These are phyloP conservation scores for Neoboletus subvelutipes DNA, from an alignment of 768 basidiomycete species.

Conservation along the genomic window DNA sequence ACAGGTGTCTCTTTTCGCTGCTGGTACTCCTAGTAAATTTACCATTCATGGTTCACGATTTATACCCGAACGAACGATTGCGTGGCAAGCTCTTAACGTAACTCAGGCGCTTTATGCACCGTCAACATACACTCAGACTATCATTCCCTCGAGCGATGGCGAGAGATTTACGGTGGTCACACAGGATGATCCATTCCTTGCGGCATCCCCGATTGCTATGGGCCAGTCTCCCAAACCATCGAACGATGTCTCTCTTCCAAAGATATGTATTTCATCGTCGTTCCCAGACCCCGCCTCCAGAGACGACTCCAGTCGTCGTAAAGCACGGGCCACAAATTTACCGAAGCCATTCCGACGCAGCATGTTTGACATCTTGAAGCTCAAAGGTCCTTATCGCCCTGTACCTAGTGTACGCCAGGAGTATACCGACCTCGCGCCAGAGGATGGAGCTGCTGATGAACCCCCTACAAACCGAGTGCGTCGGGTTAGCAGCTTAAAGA, in stretches of 20 bases:
- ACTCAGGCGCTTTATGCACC: slow-evolving; percentile 3
- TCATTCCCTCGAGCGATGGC: slow-evolving; percentile 24
- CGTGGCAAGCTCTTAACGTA: slow-evolving; percentile 7
- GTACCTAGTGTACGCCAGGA: neutral
- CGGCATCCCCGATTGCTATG: neutral
- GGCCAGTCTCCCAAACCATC: neutral
- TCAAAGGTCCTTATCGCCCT: slow-evolving; percentile 6
- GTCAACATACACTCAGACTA: slow-evolving; percentile 9
- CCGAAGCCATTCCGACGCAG: slow-evolving; percentile 21
- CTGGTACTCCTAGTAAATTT: slow-evolving; percentile 29
- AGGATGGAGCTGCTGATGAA: neutral
- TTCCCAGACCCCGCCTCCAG: neutral
- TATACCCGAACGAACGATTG: slow-evolving; percentile 10
- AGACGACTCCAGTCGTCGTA: neutral
- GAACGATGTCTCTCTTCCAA: slow-evolving; percentile 1
- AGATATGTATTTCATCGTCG: slow-evolving; percentile 3
- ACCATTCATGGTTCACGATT: slow-evolving; percentile 32
- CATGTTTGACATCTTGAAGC: slow-evolving; percentile 25
- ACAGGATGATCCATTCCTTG: slow-evolving; percentile 26
- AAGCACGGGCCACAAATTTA: neutral
- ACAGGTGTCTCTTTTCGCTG: slow-evolving; percentile 24
- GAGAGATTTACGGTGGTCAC: slow-evolving; percentile 24
- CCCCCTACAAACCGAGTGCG: neutral
- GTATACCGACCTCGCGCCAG: neutral
- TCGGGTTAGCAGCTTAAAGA: slow-evolving; percentile 2